Evolutionary conservation across 148 eudicot species (phyloP).

Genomic region (Rhododendron molle): DNA sequence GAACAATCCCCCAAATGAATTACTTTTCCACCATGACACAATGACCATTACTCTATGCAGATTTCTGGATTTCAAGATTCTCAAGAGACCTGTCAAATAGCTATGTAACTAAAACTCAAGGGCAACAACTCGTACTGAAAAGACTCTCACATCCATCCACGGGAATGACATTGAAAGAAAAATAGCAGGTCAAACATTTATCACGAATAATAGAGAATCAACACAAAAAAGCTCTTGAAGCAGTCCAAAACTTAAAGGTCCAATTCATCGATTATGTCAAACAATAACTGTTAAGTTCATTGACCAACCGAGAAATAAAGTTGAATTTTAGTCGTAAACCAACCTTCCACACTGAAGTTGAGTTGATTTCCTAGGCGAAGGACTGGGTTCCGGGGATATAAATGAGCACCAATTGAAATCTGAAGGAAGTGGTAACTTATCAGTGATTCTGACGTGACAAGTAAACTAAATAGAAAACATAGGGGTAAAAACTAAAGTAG

Average conservation of each 20-base stretch:
- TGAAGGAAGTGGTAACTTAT: slow-evolving; percentile 17
- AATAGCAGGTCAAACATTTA: not conserved
- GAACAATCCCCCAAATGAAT: not conserved
- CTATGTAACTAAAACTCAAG: not conserved
- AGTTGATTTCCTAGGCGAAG: slow-evolving; percentile 48
- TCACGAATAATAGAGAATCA: not conserved
- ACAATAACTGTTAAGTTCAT: not conserved
- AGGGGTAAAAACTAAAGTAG: not conserved
- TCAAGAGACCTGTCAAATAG: not conserved
- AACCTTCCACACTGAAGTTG: slow-evolving; percentile 69
- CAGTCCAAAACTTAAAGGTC: not conserved
- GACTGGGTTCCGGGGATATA: slow-evolving; percentile 67
- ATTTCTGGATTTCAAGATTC: not conserved
- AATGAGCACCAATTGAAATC: slow-evolving; percentile 70
- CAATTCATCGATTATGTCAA: not conserved
- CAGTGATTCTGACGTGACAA: slow-evolving; percentile 2
- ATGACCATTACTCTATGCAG: not conserved
- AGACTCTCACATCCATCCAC: not conserved
- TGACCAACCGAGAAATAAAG: not conserved
- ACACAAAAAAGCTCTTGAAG: not conserved
- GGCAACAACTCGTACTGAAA: not conserved
- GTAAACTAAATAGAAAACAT: not conserved
- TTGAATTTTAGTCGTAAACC: not conserved
- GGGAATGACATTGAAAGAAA: not conserved
- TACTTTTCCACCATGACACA: not conserved